Percentiles rank a stretch among this genome's conserved stretches.
These are phyloP conservation scores for Penicillium parvum DNA, from an alignment of 495 filamentous ascomycete species.

Conservation along the genomic window DNA sequence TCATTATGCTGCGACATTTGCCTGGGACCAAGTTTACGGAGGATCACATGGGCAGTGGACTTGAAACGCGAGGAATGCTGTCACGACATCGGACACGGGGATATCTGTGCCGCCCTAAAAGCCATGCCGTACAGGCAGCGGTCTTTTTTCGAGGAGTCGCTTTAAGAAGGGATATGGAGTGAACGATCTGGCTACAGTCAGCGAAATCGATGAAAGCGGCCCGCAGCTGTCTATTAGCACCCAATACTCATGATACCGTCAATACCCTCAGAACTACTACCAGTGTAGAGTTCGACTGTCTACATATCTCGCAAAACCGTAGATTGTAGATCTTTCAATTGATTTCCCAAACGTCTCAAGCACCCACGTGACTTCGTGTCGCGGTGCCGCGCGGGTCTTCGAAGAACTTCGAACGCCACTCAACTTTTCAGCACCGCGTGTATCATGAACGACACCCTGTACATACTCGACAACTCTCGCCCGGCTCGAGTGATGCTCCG, in stretches of 20 bases:
- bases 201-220: background rate
- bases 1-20: too few relatives aligned
- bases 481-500: background rate
- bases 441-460: constrained; percentile 4
- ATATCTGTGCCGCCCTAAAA: too few relatives aligned
- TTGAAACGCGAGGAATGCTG: too few relatives aligned
- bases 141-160: too few relatives aligned
- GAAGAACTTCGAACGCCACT: constrained; percentile 3
- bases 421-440: background rate
- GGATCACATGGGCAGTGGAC: too few relatives aligned
- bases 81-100: too few relatives aligned
- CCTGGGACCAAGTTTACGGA: too few relatives aligned
- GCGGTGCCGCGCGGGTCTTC: constrained; percentile 25
- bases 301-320: background rate
- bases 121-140: too few relatives aligned
- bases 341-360: background rate
- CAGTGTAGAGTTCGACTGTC: background rate
- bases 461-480: constrained; percentile 1
- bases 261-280: constrained; percentile 11
- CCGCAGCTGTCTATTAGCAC: background rate
- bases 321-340: background rate
- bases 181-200: too few relatives aligned
- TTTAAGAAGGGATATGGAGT: too few relatives aligned
- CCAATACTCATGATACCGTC: constrained; percentile 4
- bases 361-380: constrained; percentile 40